These are phyloP conservation scores for Epicoccum nigrum DNA, from an alignment of 2,329 filamentous ascomycete species.

Conservation along the genomic window DNA sequence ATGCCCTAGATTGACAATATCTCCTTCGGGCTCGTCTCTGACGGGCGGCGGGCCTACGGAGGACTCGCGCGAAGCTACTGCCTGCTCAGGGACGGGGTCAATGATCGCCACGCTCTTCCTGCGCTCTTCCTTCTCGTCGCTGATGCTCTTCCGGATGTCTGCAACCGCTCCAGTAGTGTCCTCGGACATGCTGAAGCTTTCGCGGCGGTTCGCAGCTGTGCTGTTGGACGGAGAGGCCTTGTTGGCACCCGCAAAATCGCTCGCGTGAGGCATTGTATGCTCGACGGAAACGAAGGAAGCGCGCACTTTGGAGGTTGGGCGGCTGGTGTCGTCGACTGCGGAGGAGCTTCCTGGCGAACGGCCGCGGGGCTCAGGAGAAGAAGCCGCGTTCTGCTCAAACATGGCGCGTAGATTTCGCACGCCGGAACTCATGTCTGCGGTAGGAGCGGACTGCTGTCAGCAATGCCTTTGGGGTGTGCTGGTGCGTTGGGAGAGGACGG, in stretches of 20 bases:
- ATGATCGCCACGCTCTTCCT: constrained; percentile 43
- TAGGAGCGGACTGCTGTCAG: constrained; percentile 32
- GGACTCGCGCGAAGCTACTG: constrained; percentile 49
- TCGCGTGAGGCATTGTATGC: constrained; percentile 42
- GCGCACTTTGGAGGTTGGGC: constrained; percentile 53
- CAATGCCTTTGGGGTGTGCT: constrained; percentile 22
- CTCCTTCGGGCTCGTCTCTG: constrained; percentile 32
- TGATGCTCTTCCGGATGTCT: constrained; percentile 50
- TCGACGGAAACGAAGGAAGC: constrained; percentile 58
- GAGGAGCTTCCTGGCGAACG: constrained; percentile 50
- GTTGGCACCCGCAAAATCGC: constrained; percentile 31
- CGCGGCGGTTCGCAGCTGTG: constrained; percentile 41
- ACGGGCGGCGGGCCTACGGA: constrained; percentile 43
- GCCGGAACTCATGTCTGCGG: constrained; percentile 56
- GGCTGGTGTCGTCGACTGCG: constrained; percentile 37
- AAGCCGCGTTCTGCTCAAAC: constrained; percentile 51
- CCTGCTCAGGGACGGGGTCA: constrained; percentile 52
- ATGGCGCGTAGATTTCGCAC: constrained; percentile 57
- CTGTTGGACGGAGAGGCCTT: constrained; percentile 40
- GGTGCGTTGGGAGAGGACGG: constrained; percentile 22
- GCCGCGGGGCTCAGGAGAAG: constrained; percentile 52
- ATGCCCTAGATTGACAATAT: constrained; percentile 40
- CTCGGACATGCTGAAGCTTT: constrained; percentile 52
- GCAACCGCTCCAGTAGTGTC: constrained; percentile 42
- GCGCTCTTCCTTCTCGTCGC: constrained; percentile 49